These are phyloP conservation scores for Aspergillus ochraceoroseus DNA, from an alignment of 2,329 filamentous ascomycete species.

Conservation along the genomic window DNA sequence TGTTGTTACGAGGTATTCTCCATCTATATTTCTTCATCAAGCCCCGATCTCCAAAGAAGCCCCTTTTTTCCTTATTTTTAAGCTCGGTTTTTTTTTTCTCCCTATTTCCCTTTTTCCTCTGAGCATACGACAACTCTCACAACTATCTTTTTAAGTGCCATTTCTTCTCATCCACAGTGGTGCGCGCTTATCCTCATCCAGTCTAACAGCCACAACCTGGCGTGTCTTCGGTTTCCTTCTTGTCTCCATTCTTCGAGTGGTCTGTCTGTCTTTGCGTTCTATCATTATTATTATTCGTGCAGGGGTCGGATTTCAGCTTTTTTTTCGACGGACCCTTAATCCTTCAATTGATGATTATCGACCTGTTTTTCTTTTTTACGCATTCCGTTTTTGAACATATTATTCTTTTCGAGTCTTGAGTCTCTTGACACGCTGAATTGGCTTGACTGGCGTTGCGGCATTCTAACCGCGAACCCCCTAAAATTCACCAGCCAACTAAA, in stretches of 20 bases:
- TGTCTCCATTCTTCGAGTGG: constrained; percentile 20
- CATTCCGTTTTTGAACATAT: constrained; percentile 9
- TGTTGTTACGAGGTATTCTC: too few species aligned
- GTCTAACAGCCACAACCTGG: constrained; percentile 11
- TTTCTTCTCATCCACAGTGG: constrained; percentile 17
- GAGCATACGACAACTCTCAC: constrained; percentile 30
- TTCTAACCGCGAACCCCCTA: constrained; percentile 15
- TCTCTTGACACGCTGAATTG: constrained; percentile 5
- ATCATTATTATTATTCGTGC: too few species aligned
- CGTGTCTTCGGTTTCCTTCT: constrained; percentile 12
- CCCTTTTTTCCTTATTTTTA: constrained; percentile 21
- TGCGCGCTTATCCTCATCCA: constrained; percentile 20
- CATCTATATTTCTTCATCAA: too few species aligned
- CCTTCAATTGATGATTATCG: not conserved
- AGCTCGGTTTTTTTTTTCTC: constrained; percentile 27
- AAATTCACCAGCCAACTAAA: constrained; percentile 18
- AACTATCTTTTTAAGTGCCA: constrained; percentile 21
- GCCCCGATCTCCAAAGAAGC: constrained; percentile 9
- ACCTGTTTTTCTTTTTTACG: constrained; percentile 3
- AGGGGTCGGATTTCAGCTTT: constrained; percentile 5
- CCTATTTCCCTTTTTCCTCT: constrained; percentile 40
- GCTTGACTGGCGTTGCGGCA: constrained; percentile 7
- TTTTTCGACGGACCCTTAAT: constrained; percentile 3
- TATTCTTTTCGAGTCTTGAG: too few species aligned
- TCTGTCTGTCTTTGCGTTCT: constrained; percentile 13